Conservation (phyloP, 2,329 filamentous ascomycete species). For the Neurospora crassa region DNA sequence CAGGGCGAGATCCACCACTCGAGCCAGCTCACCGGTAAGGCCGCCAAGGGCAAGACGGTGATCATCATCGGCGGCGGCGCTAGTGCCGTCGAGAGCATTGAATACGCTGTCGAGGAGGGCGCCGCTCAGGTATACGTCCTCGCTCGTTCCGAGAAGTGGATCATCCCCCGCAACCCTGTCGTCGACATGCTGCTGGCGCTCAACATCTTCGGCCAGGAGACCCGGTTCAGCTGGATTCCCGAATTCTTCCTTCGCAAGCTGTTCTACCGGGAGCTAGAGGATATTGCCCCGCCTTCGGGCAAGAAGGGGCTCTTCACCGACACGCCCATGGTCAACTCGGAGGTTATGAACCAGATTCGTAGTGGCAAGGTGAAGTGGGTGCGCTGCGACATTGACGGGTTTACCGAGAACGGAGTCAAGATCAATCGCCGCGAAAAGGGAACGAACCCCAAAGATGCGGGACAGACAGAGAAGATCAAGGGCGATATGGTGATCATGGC, state of each 20-base stretch:
- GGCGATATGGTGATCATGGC: conserved; percentile 76
- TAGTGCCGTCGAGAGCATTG: conserved; percentile 71
- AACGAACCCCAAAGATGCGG: conserved; percentile 67
- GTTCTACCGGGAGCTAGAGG: conserved; percentile 74
- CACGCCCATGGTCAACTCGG: conserved; percentile 80
- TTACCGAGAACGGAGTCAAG: conserved; percentile 52
- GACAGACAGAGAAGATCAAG: conserved; percentile 53
- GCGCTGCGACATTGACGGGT: conserved; percentile 64
- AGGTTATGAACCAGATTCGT: conserved; percentile 68
- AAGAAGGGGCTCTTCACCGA: conserved; percentile 69
- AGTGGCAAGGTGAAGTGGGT: conserved; percentile 67
- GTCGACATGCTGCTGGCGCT: conserved; percentile 64
- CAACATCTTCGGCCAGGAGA: conserved; percentile 74
- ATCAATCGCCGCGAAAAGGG: conserved; percentile 66
- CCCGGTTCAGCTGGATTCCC: conserved; percentile 65
- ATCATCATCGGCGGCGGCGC: conserved; percentile 71
- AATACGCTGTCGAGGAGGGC: conserved; percentile 60
- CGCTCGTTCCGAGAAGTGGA: conserved; percentile 75
- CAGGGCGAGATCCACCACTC: conserved; percentile 67
- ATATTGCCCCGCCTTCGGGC: conserved; percentile 51
- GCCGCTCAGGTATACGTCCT: conserved; percentile 64
- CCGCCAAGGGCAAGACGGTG: conserved; percentile 63
- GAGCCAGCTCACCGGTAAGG: conserved; percentile 56
- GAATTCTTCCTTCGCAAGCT: conserved; percentile 64
- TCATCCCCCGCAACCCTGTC: conserved; percentile 71